These are phyloP conservation scores for Gloeopeniophorella convolvens DNA, from an alignment of 768 basidiomycete genomes.

Conservation along the genomic window DNA sequence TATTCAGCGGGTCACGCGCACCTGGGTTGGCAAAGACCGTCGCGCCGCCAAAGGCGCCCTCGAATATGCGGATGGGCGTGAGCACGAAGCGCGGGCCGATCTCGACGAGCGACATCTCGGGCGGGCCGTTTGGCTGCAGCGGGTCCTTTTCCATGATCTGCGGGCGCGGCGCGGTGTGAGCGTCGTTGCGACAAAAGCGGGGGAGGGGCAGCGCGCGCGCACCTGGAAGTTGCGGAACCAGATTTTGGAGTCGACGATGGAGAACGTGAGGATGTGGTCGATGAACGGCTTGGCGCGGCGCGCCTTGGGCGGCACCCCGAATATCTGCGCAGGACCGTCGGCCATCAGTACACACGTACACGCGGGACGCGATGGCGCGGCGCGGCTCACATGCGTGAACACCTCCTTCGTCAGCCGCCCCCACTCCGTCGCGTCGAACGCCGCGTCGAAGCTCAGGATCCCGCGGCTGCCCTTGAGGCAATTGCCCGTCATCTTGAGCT, in stretches of 20 bases:
- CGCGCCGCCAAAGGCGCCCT: constrained; percentile 92
- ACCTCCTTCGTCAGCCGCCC: constrained; percentile 85
- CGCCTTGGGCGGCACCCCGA: constrained; percentile 88
- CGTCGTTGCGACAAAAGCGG: background rate
- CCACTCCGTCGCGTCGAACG: constrained; percentile 86
- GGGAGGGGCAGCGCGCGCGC: constrained; percentile 18
- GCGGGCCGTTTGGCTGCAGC: constrained; percentile 75
- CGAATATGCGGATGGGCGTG: constrained; percentile 96
- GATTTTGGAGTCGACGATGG: constrained; percentile 89
- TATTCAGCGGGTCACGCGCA: constrained; percentile 30
- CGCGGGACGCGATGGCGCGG: background rate
- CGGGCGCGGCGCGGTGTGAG: background rate
- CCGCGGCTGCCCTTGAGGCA: constrained; percentile 95
- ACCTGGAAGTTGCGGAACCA: constrained; percentile 99
- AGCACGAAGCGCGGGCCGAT: constrained; percentile 97
- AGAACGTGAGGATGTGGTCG: constrained; percentile 96
- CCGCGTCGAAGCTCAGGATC: constrained; percentile 84
- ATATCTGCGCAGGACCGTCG: constrained; percentile 53
- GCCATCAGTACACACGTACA: background rate
- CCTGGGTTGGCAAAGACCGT: constrained; percentile 96
- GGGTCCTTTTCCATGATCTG: constrained; percentile 96
- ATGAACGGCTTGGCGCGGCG: constrained; percentile 94
- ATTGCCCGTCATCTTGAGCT: constrained; percentile 98
- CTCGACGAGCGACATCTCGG: constrained; percentile 85
- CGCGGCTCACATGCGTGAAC: constrained; percentile 73